Base-by-base conservation (phyloP, 441 rosid species). In the Capsella rubella region DNA sequence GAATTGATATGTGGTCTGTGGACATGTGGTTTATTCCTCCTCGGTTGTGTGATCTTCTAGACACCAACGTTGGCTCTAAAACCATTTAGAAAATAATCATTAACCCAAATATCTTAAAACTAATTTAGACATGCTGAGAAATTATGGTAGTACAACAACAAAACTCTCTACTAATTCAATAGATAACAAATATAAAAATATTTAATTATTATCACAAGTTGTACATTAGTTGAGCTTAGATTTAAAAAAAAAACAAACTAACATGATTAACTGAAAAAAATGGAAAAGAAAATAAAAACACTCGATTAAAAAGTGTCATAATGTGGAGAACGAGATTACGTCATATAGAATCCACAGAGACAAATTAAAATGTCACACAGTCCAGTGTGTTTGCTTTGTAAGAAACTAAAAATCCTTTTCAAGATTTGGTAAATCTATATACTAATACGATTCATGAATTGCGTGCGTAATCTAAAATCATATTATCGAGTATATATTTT, bases 361-460 rank as follows among this genome's bases (percentile, higher is more conserved):
- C 75, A 72, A 21, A 21, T 21, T 21, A 21, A 42, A 53, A 32
- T 64, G 11, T 64, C 56, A 64, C 71, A 45, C 4, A 34, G 35
- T 53, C 62, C 69, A 31, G 54, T 46, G 62, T 52, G 52, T 40
- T 51, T 73, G 71, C 67, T 65, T 49, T 9, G 61, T 49, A 66
- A 64, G 58, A 65, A 65, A 56, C 50, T 45, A 16, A 39, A 73
- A 57, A 66, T 67, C 68, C 32, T 21, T 67, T 51, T 40, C 27
- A 67, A 67, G 67, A 67, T 67, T 75, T 75, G 69, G 73, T 59
- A 52, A 60, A 74, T 67, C 67, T 74, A 59, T 29, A 75, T 52
- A 63, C 2, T 5, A 32, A 32, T 32, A 32, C 56, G 54, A 46
- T 68, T 76, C 45, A 63, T 63, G 75, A 55, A 47, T 46, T 76